Base-by-base conservation (phyloP, 2,329 filamentous ascomycete genomes). In the Cladobotryum mycophilum region DNA sequence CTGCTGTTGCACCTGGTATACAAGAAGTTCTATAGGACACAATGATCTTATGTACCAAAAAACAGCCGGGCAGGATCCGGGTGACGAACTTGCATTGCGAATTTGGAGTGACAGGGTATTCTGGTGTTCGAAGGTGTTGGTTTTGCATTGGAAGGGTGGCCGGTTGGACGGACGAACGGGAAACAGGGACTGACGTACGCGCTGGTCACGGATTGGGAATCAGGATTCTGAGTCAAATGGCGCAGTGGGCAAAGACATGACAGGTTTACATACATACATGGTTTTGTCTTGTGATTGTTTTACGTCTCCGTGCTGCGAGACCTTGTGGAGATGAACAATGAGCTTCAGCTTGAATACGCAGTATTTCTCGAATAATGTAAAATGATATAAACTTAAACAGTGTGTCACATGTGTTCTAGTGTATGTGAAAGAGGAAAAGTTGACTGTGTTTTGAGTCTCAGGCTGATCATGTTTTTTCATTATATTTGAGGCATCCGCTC, bases 1-100 rank as follows among this genome's bases (percentile, higher is more conserved):
- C 70, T 99, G 64, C 82, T 99, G 72, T 76, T 99, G 76, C 93
- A 99, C 78, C 76, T 97, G 69, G 81, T 99, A 60, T 97, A 97
- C 77, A 95, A 95, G 81, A 99, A 99, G 78, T 99, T 99, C 70
- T 99, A 99, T 67, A 75, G 82, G 55, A 85, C 83, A 53, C 81
- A 85, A 62, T 84, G 72, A 71, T 37, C 15, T 25, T 45, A 25
- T n/a, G 42, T 20, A 15, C 40, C 15, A 9, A 40, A 20, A 37
- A 9, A 2, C 17, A 38, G 14, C 14, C 33, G 49, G 33, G 34
- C 22, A 40, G 40, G 40, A 47, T 13, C 17, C 34, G 48, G 41
- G 18, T 40, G 35, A 38, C 35, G 34, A 30, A 37, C 15, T 44
- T 41, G 44, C 13, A 37, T 40, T 25, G 41, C 34, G 40, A 22